Evolutionary conservation across 2,329 filamentous ascomycete species (phyloP).

Genomic region (Cytospora chrysosperma): DNA sequence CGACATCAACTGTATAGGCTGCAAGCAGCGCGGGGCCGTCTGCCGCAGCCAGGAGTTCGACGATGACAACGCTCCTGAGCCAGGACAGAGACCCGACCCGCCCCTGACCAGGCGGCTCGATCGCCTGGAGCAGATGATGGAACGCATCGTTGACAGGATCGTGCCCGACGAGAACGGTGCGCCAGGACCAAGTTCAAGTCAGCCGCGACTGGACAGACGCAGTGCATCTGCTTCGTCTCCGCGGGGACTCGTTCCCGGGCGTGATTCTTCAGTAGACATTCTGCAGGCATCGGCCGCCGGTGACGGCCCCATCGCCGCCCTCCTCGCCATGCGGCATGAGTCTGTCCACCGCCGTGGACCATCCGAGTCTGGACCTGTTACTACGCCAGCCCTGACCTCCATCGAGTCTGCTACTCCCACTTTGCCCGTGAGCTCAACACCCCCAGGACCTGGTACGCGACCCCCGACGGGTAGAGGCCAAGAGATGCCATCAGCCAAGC

Average conservation of each 20-base stretch:
- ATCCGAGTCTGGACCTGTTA: constrained; percentile 23
- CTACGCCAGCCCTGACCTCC: constrained; percentile 25
- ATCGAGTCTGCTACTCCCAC: constrained; percentile 23
- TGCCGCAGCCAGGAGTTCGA: constrained; percentile 48
- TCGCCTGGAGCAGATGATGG: constrained; percentile 47
- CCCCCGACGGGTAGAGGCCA: constrained; percentile 9
- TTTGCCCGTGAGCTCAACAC: background rate
- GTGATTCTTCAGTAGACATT: constrained; percentile 29
- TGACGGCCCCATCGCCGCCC: constrained; percentile 32
- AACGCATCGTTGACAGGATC: constrained; percentile 43
- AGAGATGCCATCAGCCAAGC: constrained; percentile 28
- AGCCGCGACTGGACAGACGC: constrained; percentile 24
- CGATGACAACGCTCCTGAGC: constrained; percentile 34
- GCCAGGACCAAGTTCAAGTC: background rate
- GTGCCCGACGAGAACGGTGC: constrained; percentile 26
- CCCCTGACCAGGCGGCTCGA: constrained; percentile 44
- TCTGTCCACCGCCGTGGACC: constrained; percentile 9
- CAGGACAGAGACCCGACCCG: constrained; percentile 34
- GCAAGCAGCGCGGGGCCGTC: constrained; percentile 40
- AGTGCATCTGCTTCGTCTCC: constrained; percentile 21
- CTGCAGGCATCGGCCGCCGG: constrained; percentile 32
- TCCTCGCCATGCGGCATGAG: constrained; percentile 31
- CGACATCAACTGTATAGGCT: constrained; percentile 43
- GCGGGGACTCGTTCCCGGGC: constrained; percentile 27
- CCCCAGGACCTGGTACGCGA: background rate